These are phyloP conservation scores for Astragalus glycyphyllos DNA, from an alignment of 306 rosid genomes.

Conservation along the genomic window DNA sequence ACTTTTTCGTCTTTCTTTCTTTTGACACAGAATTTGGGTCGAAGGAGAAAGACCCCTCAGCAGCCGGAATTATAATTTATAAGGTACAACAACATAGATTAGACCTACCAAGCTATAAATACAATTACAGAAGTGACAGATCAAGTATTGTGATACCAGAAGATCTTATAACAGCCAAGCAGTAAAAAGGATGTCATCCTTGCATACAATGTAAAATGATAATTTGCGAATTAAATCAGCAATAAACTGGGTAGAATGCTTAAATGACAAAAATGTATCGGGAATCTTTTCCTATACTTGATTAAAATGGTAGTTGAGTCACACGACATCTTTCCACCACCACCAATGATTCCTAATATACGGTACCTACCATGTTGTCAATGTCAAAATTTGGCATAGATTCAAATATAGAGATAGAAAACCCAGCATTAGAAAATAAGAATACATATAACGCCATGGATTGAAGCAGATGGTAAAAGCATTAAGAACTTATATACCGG, in stretches of 20 bases:
- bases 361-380: neutral
- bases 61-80: neutral
- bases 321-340: constrained; percentile 1
- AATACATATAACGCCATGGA: constrained; percentile 1
- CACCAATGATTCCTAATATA: constrained; percentile 30
- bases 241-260: constrained; percentile 2
- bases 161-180: constrained; percentile 27
- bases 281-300: constrained; percentile 5
- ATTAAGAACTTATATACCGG: constrained; percentile 58
- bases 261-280: constrained; percentile 32
- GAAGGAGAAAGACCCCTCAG: too few species aligned
- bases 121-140: constrained; percentile 16
- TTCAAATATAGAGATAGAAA: constrained; percentile 39
- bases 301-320: constrained; percentile 20
- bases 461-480: constrained; percentile 35
- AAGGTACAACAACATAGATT: neutral
- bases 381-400: constrained; percentile 27
- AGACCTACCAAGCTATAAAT: constrained; percentile 23
- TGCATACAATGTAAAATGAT: constrained; percentile 19
- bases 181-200: neutral
- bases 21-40: constrained; percentile 2
- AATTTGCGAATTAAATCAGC: constrained; percentile 31
- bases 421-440: constrained; percentile 35
- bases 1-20: constrained; percentile 2
- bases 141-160: constrained; percentile 5